These are phyloP conservation scores for Atkinsonella texensis DNA, from an alignment of 2,329 filamentous ascomycete species.

Conservation along the genomic window DNA sequence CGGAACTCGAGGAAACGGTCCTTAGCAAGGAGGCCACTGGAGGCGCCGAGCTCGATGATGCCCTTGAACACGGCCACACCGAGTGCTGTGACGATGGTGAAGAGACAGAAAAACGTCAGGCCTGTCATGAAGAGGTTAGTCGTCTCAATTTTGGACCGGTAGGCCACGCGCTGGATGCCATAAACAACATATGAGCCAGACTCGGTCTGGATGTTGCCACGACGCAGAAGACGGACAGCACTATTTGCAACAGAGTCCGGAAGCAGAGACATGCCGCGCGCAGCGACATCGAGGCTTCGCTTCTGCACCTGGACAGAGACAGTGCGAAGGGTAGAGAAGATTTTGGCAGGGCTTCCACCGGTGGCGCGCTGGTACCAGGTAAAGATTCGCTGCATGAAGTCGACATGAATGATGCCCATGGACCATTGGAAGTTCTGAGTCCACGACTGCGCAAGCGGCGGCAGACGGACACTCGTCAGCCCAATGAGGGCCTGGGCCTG, in stretches of 20 bases:
- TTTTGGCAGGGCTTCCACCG: slow-evolving; percentile 69
- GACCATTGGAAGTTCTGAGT: slow-evolving; percentile 97
- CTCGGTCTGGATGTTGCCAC: slow-evolving; percentile 35
- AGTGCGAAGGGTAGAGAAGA: slow-evolving; percentile 59
- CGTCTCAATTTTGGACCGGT: slow-evolving; percentile 68
- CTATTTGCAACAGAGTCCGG: slow-evolving; percentile 27
- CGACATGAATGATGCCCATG: slow-evolving; percentile 81
- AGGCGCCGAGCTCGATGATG: slow-evolving; percentile 62
- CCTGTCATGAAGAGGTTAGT: slow-evolving; percentile 92
- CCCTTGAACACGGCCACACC: slow-evolving; percentile 69
- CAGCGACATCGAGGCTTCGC: slow-evolving; percentile 30
- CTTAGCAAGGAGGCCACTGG: slow-evolving; percentile 62
- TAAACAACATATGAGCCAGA: slow-evolving; percentile 51
- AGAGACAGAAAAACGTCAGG: slow-evolving; percentile 75
- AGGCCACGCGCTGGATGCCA: slow-evolving; percentile 81
- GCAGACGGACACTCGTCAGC: slow-evolving; percentile 66
- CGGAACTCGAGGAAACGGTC: slow-evolving; percentile 89
- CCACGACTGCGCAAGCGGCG: slow-evolving; percentile 81
- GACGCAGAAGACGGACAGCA: slow-evolving; percentile 22
- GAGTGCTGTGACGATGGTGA: slow-evolving; percentile 62
- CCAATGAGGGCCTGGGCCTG: slow-evolving; percentile 86
- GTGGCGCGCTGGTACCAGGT: slow-evolving; percentile 94
- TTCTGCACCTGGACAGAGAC: slow-evolving; percentile 77
- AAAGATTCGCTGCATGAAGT: slow-evolving; percentile 72
- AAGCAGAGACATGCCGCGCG: slow-evolving; percentile 27